Percentiles rank a stretch among this genome's conserved stretches.
Evolutionary conservation across 202 grass and related monocot genomes (phyloP).

Genomic region (Zizania palustris): DNA sequence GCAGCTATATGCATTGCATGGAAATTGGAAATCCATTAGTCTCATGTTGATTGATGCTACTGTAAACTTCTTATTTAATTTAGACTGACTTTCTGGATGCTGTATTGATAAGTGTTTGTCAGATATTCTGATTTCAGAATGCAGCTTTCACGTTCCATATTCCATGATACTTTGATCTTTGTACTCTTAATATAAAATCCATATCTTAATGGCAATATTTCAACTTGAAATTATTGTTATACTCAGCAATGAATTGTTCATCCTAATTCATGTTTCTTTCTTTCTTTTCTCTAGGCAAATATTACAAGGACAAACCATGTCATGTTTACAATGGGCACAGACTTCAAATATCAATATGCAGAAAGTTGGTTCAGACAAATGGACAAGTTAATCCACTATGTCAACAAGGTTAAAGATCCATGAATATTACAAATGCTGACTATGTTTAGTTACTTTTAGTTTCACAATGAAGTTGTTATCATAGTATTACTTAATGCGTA

Average conservation of each 20-base stretch:
- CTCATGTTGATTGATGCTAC: slow-evolving; percentile 10
- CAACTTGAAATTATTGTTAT: slow-evolving; percentile 15
- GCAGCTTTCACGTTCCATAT: background rate
- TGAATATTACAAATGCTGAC: background rate
- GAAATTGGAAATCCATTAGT: slow-evolving; percentile 14
- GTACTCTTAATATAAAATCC: slow-evolving; percentile 28
- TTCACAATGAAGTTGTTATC: slow-evolving; percentile 19
- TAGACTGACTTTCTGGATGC: slow-evolving; percentile 17
- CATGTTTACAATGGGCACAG: slow-evolving; percentile 99
- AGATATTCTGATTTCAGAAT: slow-evolving; percentile 19
- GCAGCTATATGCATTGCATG: slow-evolving; percentile 18
- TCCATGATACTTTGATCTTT: slow-evolving; percentile 25
- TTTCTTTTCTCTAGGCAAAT: slow-evolving; percentile 75
- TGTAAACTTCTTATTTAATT: slow-evolving; percentile 34
- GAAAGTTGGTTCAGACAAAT: slow-evolving; percentile 95
- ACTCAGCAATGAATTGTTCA: slow-evolving; percentile 16
- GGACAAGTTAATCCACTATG: slow-evolving; percentile 97
- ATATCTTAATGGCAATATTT: slow-evolving; percentile 21
- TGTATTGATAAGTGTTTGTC: slow-evolving; percentile 4
- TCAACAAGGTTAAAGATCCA: slow-evolving; percentile 74
- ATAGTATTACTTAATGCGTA: slow-evolving; percentile 25
- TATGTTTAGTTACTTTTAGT: slow-evolving; percentile 18
- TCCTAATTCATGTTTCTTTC: slow-evolving; percentile 31
- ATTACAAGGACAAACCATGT: slow-evolving; percentile 95
- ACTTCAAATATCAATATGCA: slow-evolving; percentile 99